A percentile compares a stretch with the other conserved stretches of the same genome.
Evolutionary conservation across 805 yeast species (phyloP).

Genomic region (Wickerhamiella sorbophila): DNA sequence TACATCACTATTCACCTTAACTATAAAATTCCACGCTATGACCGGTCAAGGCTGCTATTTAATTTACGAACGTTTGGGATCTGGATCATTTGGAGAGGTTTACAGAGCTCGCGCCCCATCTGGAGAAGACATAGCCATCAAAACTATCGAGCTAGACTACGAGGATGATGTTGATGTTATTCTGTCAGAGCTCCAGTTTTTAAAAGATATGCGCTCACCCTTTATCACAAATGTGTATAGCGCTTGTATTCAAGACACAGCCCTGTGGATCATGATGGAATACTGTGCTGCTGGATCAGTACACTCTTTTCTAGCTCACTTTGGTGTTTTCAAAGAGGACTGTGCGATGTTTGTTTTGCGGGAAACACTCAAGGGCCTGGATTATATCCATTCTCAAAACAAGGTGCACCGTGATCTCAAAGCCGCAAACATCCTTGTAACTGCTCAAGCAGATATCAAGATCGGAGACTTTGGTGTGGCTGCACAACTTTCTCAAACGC

Average conservation of each 20-base stretch:
- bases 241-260: slow-evolving; percentile 47
- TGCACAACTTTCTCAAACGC: slow-evolving; percentile 53
- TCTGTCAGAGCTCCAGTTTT: slow-evolving; percentile 63
- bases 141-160: slow-evolving; percentile 67
- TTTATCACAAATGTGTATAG: slow-evolving; percentile 53
- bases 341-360: slow-evolving; percentile 47
- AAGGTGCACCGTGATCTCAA: slow-evolving; percentile 85
- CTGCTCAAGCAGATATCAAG: slow-evolving; percentile 55
- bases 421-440: slow-evolving; percentile 73
- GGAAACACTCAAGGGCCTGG: slow-evolving; percentile 55
- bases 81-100: slow-evolving; percentile 20
- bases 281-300: slow-evolving; percentile 93
- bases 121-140: slow-evolving; percentile 57
- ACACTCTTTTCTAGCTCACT: slow-evolving; percentile 44
- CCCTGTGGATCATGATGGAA: slow-evolving; percentile 87
- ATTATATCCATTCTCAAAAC: slow-evolving; percentile 57
- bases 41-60: background rate
- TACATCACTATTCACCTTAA: no score
- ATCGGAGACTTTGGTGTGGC: slow-evolving; percentile 91
- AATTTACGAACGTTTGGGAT: slow-evolving; percentile 15
- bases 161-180: slow-evolving; percentile 60
- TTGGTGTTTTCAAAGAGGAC: slow-evolving; percentile 42
- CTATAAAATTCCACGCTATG: no score
- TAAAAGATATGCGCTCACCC: slow-evolving; percentile 50
- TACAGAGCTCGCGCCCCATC: slow-evolving; percentile 24